Evolutionary conservation across 768 basidiomycete species (phyloP).

Genomic region (Gloeophyllum trabeum): DNA sequence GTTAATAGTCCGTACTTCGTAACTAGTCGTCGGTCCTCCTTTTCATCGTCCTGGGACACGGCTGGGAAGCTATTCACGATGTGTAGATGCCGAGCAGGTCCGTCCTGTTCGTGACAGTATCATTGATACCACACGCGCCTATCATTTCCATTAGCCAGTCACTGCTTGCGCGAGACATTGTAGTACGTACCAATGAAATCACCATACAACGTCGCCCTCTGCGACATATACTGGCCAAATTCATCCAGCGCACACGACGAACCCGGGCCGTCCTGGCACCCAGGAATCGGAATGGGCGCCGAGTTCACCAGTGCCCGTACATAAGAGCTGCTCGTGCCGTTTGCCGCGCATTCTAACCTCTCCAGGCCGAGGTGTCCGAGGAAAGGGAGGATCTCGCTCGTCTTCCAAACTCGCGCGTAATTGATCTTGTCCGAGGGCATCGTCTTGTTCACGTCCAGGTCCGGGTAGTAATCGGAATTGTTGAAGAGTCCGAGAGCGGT

Average conservation of each 20-base stretch:
- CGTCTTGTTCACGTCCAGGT: conserved; percentile 8
- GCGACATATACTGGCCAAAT: neutral
- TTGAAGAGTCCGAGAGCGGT: conserved; percentile 13
- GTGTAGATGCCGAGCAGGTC: neutral
- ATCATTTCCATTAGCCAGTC: too few species aligned
- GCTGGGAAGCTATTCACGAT: too few species aligned
- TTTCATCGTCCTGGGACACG: too few species aligned
- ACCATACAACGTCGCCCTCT: neutral
- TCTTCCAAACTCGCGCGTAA: conserved; percentile 10
- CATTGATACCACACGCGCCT: neutral
- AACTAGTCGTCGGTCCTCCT: too few species aligned
- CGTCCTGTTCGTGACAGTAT: neutral
- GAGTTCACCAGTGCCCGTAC: neutral
- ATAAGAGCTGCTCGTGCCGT: neutral
- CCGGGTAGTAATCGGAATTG: conserved; percentile 9
- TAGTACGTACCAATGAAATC: neutral
- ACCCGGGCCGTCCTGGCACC: neutral
- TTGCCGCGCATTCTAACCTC: neutral
- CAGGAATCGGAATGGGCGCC: conserved; percentile 1
- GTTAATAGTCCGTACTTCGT: too few species aligned
- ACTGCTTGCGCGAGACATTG: too few species aligned
- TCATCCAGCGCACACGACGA: neutral
- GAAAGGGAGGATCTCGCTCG: neutral
- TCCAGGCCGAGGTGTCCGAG: neutral
- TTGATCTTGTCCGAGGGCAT: conserved; percentile 13